Base-by-base conservation (phyloP, 2,329 filamentous ascomycete genomes). In the Thermothelomyces thermophilus region DNA sequence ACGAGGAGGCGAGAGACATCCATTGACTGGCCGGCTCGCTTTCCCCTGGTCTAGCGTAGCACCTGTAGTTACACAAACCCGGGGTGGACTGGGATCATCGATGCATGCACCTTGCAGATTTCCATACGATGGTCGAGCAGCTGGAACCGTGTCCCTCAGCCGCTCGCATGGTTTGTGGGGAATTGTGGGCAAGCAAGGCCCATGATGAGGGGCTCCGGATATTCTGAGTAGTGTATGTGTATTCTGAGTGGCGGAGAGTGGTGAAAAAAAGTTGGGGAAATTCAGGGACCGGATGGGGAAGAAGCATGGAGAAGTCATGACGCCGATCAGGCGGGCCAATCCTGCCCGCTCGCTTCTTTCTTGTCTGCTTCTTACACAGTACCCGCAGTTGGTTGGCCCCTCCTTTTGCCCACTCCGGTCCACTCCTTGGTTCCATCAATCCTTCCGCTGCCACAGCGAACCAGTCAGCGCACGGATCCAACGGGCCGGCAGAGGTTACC, bases 211-310 rank as follows among this genome's bases (percentile, higher is more conserved):
- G 43, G 37, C 43, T 47, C 49, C 44, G 44, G 39, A 40, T 43
- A 43, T 26, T 6, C 41, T 31, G 39, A 39, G 7, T 44, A n/a
- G 47, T 19, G 17, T n/a, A 5, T 9, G 30, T 31, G 30, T 14
- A 9, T 10, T 14, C 30, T 31, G 30, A n/a, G n/a, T n/a, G n/a
- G n/a, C n/a, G n/a, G n/a, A n/a, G 30, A 31, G 30, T 11, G 13
- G 33, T 14, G 33, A 11, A 9, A 16, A 35, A 11, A 31, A 30
- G 19, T 10, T 19, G 28, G 47, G 41, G 46, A 7, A 49, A 44
- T 39, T 44, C 41, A 49, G 47, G 47, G 41, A 26, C 47, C 35
- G 28, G 31, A 33, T 34, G 40, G 47, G 26, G 47, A 40, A 44
- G n/a, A 26, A 24, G 16, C n/a, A 44, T 39, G 47, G 41, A 26